phyloP scores from a whole-genome alignment of 2,329 filamentous ascomycete species.

The Alternaria sp. region DNA sequence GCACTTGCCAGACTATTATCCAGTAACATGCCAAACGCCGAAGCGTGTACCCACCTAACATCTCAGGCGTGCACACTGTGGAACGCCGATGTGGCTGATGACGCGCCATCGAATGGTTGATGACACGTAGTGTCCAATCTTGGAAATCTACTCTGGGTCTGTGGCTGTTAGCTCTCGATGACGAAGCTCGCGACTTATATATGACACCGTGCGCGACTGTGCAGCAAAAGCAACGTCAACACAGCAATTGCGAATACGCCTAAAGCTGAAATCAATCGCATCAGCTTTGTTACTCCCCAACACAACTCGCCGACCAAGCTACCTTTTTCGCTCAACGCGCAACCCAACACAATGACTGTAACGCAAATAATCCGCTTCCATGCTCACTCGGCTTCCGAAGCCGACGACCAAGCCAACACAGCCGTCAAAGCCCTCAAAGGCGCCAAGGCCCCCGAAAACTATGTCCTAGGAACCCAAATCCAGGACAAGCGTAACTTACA shows the following conservation, averaged over 20 bases:
- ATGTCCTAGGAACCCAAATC: conserved; percentile 4
- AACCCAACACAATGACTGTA: conserved; percentile 1
- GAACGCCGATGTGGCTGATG: background rate
- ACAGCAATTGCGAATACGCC: background rate
- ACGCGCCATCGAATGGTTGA: background rate
- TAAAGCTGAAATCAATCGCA: background rate
- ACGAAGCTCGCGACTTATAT: background rate
- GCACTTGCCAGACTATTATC: background rate
- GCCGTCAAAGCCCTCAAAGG: conserved; percentile 11
- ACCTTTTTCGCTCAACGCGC: background rate
- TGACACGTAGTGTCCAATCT: background rate
- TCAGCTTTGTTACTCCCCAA: background rate
- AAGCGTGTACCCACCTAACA: background rate
- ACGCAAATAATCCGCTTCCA: conserved; percentile 12
- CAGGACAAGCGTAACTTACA: conserved; percentile 4
- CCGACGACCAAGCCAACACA: background rate
- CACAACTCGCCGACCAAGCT: background rate
- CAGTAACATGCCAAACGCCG: background rate
- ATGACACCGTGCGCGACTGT: background rate
- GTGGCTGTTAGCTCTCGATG: background rate
- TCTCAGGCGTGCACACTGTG: background rate
- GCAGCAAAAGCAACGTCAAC: background rate
- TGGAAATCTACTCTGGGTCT: background rate
- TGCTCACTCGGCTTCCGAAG: background rate
- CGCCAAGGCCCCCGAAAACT: conserved; percentile 11